Base-by-base conservation (phyloP, 106 monocot species). In the Dendrobium chrysotoxum region DNA sequence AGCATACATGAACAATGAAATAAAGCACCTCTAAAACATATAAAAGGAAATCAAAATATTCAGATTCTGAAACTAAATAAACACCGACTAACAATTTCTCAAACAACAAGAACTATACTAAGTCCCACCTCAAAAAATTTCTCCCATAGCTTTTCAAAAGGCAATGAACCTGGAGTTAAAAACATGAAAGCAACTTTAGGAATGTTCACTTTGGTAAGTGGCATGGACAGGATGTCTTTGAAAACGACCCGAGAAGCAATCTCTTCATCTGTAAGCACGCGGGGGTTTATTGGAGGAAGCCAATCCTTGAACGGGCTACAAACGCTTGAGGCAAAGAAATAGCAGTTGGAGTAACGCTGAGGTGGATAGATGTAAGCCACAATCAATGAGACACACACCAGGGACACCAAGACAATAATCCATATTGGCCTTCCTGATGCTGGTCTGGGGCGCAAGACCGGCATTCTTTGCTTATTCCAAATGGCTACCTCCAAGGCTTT, bases 111-210 rank as follows among this genome's bases (percentile, higher is more conserved):
- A 15, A 41, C 1, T 26, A 67, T 65, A 76, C 38, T 23, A 23
- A 65, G 39, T 1, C 45, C 79, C 83, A 99, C 98, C 92, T 31
- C 67, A 75, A 99, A 95, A 75, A 93, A 93, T 66, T 80, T 88
- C 89, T 93, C 95, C 98, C 98, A 99, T 15, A 99, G 86, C 72
- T 81, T 99, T 75, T 99, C 98, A 81, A 99, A 99, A 13, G 98
- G 92, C 79, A 99, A 85, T 76, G 91, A 79, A 50, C 98, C 98
- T 4, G 91, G 95, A 25, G 91, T 99, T 71, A 99, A 81, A 75
- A 99, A 99, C 89, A 99, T 88, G 79, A 99, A 99, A 77, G 98
- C 98, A 85, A 99, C 84, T 57, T 99, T 99, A 11, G 91, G 77
- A 75, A 61, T 90, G 53, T 84, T 86, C 25, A 88, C 79, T 23